Evolutionary conservation across 164 flowering plant genomes (phyloP).

Genomic region (Nymphaea thermarum): DNA sequence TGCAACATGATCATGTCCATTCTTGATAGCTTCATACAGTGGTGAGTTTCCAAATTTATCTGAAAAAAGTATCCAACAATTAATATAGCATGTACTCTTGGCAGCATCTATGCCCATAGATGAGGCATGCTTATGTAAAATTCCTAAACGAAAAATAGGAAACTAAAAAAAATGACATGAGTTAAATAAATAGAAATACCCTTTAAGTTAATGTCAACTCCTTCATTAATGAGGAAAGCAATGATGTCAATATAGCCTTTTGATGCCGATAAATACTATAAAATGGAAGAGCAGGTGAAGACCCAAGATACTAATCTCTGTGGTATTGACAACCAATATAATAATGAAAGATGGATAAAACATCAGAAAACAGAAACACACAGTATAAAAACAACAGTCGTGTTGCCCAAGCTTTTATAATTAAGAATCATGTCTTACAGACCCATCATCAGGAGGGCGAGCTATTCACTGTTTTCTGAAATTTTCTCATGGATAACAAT

Average conservation of each 20-base stretch:
- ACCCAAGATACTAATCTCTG: background rate
- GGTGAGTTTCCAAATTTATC: conserved; percentile 91
- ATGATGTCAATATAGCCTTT: conserved; percentile 51
- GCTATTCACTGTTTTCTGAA: too few relatives aligned
- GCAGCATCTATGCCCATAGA: too few relatives aligned
- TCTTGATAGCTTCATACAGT: conserved; percentile 71
- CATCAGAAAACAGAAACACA: background rate
- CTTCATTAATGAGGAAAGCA: conserved; percentile 34
- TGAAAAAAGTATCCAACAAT: conserved; percentile 6
- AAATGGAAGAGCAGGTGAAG: background rate
- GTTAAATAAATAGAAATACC: conserved; percentile 22
- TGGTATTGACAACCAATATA: background rate
- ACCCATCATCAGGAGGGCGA: too few relatives aligned
- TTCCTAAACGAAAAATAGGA: background rate
- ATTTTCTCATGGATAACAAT: too few relatives aligned
- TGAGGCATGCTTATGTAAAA: too few relatives aligned
- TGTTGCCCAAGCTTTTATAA: too few relatives aligned
- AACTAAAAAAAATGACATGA: background rate
- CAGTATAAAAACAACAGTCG: background rate
- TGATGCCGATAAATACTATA: conserved; percentile 77
- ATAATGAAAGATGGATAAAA: background rate
- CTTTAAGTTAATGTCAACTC: conserved; percentile 27
- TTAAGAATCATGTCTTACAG: too few relatives aligned
- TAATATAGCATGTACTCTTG: too few relatives aligned
- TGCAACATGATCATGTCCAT: conserved; percentile 68